These are phyloP conservation scores for Neoboletus magnificus DNA, from an alignment of 768 basidiomycete genomes.

Conservation along the genomic window DNA sequence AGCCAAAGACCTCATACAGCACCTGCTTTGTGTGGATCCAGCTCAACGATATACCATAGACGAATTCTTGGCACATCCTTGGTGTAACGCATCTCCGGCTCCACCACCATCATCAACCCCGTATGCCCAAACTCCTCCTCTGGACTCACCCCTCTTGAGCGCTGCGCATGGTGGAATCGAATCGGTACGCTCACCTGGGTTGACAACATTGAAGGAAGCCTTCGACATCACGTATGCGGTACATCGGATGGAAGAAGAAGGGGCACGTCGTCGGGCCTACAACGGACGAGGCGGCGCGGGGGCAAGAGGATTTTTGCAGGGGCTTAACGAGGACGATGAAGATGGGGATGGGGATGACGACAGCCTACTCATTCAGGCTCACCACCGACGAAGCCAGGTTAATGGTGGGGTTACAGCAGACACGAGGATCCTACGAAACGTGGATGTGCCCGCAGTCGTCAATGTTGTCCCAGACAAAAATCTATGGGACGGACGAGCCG, in stretches of 20 bases:
- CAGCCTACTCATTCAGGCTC: conserved; percentile 48
- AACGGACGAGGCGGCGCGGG: conserved; percentile 79
- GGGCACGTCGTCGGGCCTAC: conserved; percentile 79
- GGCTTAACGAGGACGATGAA: conserved; percentile 94
- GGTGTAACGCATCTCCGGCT: conserved; percentile 74
- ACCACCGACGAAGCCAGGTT: conserved; percentile 37
- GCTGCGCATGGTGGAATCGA: conserved; percentile 75
- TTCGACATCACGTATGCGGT: conserved; percentile 99
- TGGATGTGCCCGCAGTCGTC: conserved; percentile 7
- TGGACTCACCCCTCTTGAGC: conserved; percentile 90
- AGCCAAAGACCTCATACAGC: conserved; percentile 95
- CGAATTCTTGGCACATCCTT: conserved; percentile 94
- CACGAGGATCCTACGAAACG: conserved; percentile 12
- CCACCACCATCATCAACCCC: conserved; percentile 70
- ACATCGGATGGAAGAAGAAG: conserved; percentile 99
- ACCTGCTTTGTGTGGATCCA: conserved; percentile 94
- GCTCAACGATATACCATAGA: conserved; percentile 96
- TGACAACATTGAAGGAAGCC: conserved; percentile 93
- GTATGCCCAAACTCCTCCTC: conserved; percentile 40
- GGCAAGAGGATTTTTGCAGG: conserved; percentile 69
- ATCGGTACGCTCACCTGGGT: conserved; percentile 79
- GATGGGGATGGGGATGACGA: conserved; percentile 49
- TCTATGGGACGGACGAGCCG: conserved; percentile 63
- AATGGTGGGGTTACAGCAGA: conserved; percentile 4
- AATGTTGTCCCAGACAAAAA: conserved; percentile 19